A percentile compares a stretch with the other conserved stretches of the same genome.
Evolutionary conservation across 306 rosid genomes (phyloP).

Genomic region (Cicer cuneatum): DNA sequence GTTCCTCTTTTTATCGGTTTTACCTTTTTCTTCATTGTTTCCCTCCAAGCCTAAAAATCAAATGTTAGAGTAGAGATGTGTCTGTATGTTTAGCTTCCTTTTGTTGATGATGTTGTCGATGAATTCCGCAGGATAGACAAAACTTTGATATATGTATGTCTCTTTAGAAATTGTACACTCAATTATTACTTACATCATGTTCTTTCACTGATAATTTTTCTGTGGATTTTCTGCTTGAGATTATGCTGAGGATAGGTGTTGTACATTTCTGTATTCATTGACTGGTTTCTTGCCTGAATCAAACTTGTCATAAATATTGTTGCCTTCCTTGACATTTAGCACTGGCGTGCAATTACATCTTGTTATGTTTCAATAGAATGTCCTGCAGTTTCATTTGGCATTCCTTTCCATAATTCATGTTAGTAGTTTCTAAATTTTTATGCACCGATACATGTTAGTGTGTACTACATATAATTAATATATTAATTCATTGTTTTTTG

Average conservation of each 20-base stretch:
- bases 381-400: neutral
- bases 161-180: constrained; percentile 43
- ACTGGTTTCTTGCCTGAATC: constrained; percentile 14
- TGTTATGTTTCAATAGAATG: constrained; percentile 23
- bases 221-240: constrained; percentile 36
- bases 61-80: constrained; percentile 47
- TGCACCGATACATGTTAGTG: too few relatives aligned
- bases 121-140: constrained; percentile 45
- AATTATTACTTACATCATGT: neutral
- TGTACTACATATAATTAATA: too few relatives aligned
- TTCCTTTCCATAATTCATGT: neutral
- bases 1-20: constrained; percentile 31
- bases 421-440: too few relatives aligned
- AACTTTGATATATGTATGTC: constrained; percentile 40
- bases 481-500: too few relatives aligned
- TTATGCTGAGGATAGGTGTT: constrained; percentile 7
- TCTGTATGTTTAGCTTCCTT: constrained; percentile 43
- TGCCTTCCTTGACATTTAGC: constrained; percentile 12
- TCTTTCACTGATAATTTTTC: constrained; percentile 33
- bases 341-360: constrained; percentile 12
- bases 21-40: constrained; percentile 16
- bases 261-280: constrained; percentile 31
- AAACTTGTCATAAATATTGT: neutral
- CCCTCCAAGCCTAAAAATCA: constrained; percentile 2
- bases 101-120: constrained; percentile 37